phyloP scores from a whole-genome alignment of 1,284 basidiomycete genomes.

The Inonotus hispidus region DNA sequence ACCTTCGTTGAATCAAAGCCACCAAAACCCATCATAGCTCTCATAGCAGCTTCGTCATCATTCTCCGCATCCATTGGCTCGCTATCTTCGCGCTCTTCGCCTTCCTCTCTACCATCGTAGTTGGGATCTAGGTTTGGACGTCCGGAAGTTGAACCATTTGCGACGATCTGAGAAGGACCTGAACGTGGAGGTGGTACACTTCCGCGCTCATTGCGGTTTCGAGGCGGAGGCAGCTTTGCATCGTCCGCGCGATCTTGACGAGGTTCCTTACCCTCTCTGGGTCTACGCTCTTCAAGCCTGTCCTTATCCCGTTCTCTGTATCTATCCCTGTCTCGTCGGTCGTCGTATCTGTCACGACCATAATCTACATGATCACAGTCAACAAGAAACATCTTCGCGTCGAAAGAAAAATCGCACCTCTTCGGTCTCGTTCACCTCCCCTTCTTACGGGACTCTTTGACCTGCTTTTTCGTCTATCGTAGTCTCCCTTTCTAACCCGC shows the following conservation, averaged over 20 bases:
- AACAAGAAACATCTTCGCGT: background rate
- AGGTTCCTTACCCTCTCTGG: constrained; percentile 9
- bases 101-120: constrained; percentile 32
- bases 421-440: constrained; percentile 40
- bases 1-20: constrained; percentile 93
- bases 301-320: constrained; percentile 30
- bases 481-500: constrained; percentile 22
- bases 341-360: constrained; percentile 27
- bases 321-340: constrained; percentile 23
- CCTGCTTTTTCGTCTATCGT: constrained; percentile 37
- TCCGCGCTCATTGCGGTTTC: constrained; percentile 16
- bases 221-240: constrained; percentile 15
- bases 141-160: constrained; percentile 18
- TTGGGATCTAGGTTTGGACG: constrained; percentile 32
- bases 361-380: constrained; percentile 9
- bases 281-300: constrained; percentile 19
- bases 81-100: constrained; percentile 47
- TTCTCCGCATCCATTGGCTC: constrained; percentile 56
- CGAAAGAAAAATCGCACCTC: constrained; percentile 21
- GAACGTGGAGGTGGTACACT: constrained; percentile 3
- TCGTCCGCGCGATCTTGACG: constrained; percentile 2
- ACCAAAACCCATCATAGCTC: constrained; percentile 84
- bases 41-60: constrained; percentile 78
- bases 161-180: constrained; percentile 26
- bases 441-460: constrained; percentile 63